phyloP scores from a whole-genome alignment of 1,284 basidiomycete species.

The Cronartium quercuum region DNA sequence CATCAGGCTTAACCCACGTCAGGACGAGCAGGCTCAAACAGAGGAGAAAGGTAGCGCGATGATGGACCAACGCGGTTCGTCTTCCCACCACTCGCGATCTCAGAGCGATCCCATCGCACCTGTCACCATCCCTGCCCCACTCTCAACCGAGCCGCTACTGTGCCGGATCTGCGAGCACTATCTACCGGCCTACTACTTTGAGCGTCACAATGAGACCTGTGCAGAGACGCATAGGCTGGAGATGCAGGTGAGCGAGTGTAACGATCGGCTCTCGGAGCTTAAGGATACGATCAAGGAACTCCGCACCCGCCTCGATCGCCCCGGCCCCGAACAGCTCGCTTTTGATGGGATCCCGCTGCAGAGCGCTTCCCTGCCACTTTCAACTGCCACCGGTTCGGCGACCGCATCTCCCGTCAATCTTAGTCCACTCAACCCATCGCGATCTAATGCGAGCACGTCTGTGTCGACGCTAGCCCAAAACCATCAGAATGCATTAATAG shows the following conservation, averaged over 20 bases:
- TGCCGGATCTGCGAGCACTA: conserved; percentile 97
- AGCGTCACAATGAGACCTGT: conserved; percentile 99
- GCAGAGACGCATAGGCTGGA: conserved; percentile 93
- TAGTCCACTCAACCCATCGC: conserved; percentile 51
- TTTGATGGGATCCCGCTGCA: conserved; percentile 7
- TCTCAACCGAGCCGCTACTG: conserved; percentile 66
- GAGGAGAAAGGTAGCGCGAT: conserved; percentile 46
- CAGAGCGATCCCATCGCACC: conserved; percentile 48
- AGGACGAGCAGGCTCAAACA: conserved; percentile 40
- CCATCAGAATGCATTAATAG: conserved; percentile 42
- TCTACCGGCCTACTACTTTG: conserved; percentile 98
- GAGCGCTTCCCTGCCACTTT: background rate
- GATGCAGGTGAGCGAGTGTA: conserved; percentile 86
- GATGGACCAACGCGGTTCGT: conserved; percentile 56
- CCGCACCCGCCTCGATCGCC: conserved; percentile 5
- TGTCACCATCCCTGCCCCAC: conserved; percentile 61
- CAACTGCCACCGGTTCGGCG: conserved; percentile 59
- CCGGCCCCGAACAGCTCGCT: conserved; percentile 4
- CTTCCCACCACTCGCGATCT: conserved; percentile 42
- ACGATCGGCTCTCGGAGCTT: conserved; percentile 84
- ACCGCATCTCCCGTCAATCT: conserved; percentile 57
- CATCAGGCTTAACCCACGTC: conserved; percentile 61
- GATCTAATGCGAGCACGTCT: conserved; percentile 76
- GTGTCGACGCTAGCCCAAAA: conserved; percentile 61
- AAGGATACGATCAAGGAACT: conserved; percentile 59